Evolutionary conservation across 148 eudicot genomes (phyloP), one percentile per base, ranked within the genome.

Genomic region (Rhododendron kiyosumense): DNA sequence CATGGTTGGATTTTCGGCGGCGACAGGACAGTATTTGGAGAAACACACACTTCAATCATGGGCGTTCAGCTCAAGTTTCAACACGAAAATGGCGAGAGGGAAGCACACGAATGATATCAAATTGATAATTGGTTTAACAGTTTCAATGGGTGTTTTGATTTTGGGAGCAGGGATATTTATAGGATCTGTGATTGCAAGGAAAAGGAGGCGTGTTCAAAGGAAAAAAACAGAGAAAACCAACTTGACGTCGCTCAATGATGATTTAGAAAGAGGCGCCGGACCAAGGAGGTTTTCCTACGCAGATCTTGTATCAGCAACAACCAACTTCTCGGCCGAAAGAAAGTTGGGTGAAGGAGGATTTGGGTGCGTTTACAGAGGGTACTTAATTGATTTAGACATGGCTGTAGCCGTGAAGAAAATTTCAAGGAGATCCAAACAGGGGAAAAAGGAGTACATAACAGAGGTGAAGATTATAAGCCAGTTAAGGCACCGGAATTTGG

Each of bases 1-100:
- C 34, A 86, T 69, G 2, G 80, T 94, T 46, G 96, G 96, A 7
- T 91, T 93, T 79, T 89, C 96, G 2, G 93, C 92, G 75, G 86
- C 95, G 9, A 91, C 93, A 3, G 92, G 91, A 12, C 32, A 11
- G 11, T n/a, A 81, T 51, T 78, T 38, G 17, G 93, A 90, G 81
- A 78, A 80, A 32, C 88, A 88, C 49, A 65, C 36, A 3, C 87
- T 92, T 36, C n/a, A 84, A 9, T 89, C 90, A 7, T 92, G 93
- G 93, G 88, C 85, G 69, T 92, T 92, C 81, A 86, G 34, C n/a
- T 91, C 94, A 45, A 91, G 71, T 69, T 77, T 91, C 32, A 86
- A 87, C 59, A 41, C 38, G 81, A 81, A 83, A 54, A 46, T n/a
- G 18, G 2, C 52, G 32, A 77, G 79, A 46, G 81, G 79, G 8